Evolutionary conservation across 768 basidiomycete species (phyloP), one percentile per base, ranked within the genome.

Genomic region (Leucogyrophana mollusca): DNA sequence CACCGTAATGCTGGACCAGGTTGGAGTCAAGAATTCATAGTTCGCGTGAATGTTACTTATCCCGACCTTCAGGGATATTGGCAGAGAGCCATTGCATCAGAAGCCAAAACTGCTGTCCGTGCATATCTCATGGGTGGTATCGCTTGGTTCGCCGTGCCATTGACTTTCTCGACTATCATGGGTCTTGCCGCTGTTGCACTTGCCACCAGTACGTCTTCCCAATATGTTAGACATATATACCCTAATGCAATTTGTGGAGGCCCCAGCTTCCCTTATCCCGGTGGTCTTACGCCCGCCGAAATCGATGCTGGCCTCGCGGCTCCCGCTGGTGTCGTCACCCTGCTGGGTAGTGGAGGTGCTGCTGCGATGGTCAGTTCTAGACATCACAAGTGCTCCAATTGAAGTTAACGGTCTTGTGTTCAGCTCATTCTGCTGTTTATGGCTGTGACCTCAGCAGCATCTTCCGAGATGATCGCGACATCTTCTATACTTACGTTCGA

Each of bases 201-300:
- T 13, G 40, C 49, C 34, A 55, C 48, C 17, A 41, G 53, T 54
- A 9, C 18, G 46, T 6, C 27, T 43, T 40, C 10, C 27, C 27
- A n/a, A 10, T 2, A 13, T 4, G 6, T 41, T 18, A n/a, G 13
- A 23, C 14, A 35, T 24, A 14, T 14, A 34, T 16, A 17, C 13
- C 13, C 25, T 33, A 21, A 38, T 25, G 23, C 21, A 4, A 34
- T 40, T 1, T 13, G 47, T n/a, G 59, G 62, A 39, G 65, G 58
- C 66, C 73, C 77, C 5, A 63, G 59, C 20, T 81, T 78, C 52
- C 79, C 49, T 58, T 67, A 41, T 46, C 60, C 23, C 14, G 53
- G 53, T 22, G 56, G 45, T 6, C 53, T 62, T 16, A 61, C 65
- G 8, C 27, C 52, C 4, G 49, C 51, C 8, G 64, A 71, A 30